Percentiles rank a stretch among this genome's conserved stretches.
These are phyloP conservation scores for Termitomyces sp. DNA, from an alignment of 768 basidiomycete species.

Conservation along the genomic window DNA sequence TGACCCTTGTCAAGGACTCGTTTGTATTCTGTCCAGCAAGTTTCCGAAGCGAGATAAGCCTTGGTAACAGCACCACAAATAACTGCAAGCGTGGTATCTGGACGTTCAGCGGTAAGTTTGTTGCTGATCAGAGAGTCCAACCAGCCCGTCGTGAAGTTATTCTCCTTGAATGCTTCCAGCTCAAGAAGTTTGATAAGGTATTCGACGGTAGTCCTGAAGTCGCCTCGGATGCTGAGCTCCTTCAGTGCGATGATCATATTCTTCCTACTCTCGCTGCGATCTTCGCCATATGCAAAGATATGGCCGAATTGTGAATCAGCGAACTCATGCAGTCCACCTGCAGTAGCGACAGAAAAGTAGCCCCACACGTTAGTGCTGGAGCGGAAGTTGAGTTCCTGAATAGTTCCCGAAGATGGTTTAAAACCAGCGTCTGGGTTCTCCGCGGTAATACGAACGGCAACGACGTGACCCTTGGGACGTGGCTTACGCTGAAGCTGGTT, in stretches of 20 bases:
- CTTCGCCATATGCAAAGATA: slow-evolving; percentile 98
- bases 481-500: slow-evolving; percentile 91
- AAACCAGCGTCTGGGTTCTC: slow-evolving; percentile 99
- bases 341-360: slow-evolving; percentile 95
- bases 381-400: slow-evolving; percentile 99
- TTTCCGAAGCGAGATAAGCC: slow-evolving; percentile 85
- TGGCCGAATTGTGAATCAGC: slow-evolving; percentile 99
- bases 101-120: slow-evolving; percentile 95
- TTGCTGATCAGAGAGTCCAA: slow-evolving; percentile 95
- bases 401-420: slow-evolving; percentile 94
- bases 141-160: slow-evolving; percentile 98
- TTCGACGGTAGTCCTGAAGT: slow-evolving; percentile 98
- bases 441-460: slow-evolving; percentile 98
- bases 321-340: slow-evolving; percentile 97
- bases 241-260: slow-evolving; percentile 99
- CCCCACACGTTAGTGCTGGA: slow-evolving; percentile 99
- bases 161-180: slow-evolving; percentile 92
- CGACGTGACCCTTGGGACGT: slow-evolving; percentile 94
- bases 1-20: slow-evolving; percentile 97
- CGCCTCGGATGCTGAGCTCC: slow-evolving; percentile 96
- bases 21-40: slow-evolving; percentile 90
- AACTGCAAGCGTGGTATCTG: slow-evolving; percentile 88
- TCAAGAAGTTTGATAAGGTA: slow-evolving; percentile 98
- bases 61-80: slow-evolving; percentile 96
- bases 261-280: slow-evolving; percentile 91